Base-by-base conservation (phyloP, 2,329 filamentous ascomycete genomes). In the Teratosphaeria gauchensis region DNA sequence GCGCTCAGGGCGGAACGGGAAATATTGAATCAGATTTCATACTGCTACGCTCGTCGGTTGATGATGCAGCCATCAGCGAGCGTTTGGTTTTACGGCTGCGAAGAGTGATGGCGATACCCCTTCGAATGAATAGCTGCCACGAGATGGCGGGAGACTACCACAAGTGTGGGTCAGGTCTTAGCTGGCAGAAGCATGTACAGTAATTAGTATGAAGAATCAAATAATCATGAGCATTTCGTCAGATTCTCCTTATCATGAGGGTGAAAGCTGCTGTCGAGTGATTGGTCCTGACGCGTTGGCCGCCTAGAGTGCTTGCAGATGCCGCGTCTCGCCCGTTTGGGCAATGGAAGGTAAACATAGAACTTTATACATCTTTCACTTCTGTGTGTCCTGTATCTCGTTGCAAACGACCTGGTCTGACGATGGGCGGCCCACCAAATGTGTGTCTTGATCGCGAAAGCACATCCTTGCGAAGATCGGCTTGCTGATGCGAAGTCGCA, bases 401-500 rank as follows among this genome's bases (percentile, higher is more conserved):
- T 19, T n/a, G 42, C n/a, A 6, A 48, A 48, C 42, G n/a, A 48
- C 19, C 4, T 7, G 14, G 7, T 12, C 21, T 53, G 52, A 42
- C 8, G 2, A 61, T 71, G 67, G 67, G 69, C 51, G 65, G 64
- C 30, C 65, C 64, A 54, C 71, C 71, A 55, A 66, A 65, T 59
- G 71, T 72, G 61, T 60, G 67, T 62, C 19, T 19, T 19, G 42
- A 54, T 19, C 28, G 21, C 12, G 16, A 35, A 11, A 28, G 12
- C 28, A 16, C 19, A 33, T 9, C 21, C 24, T 54, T 42, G 51
- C 32, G 19, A 31, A 51, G 28, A 53, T 19, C 16, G 38, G 42
- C 30, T 33, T 58, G 57, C 56, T 62, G 55, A 62, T 57, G 35
- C 46, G 58, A 30, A 42, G 54, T 38, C 54, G 51, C 55, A 95